Base-by-base conservation (phyloP, 2,329 filamentous ascomycete species). In the Epichloe coenophiala region DNA sequence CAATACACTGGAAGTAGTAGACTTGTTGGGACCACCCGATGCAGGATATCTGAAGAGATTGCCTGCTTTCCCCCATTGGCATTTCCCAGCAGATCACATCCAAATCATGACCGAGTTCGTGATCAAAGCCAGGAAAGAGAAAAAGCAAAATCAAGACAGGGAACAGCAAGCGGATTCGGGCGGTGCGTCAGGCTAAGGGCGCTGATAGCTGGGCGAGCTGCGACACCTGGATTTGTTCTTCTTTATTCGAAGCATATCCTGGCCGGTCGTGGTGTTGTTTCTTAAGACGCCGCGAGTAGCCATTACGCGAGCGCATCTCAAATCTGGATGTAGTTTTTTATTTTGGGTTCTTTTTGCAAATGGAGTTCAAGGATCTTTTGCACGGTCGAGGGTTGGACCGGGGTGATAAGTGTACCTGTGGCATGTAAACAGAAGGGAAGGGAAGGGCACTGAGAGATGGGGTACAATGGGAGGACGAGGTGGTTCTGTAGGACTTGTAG, bases 41-140 rank as follows among this genome's bases (percentile, higher is more conserved):
- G 79, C 83, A 56, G 80, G 87, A 31, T 93, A 95, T 64, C 80
- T 95, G 52, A 84, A 87, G 65, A 80, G 84, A 48, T 88, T 96
- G 27, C 89, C 90, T 3, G 89, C 89, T 0, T 95, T 95, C 69
- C 90, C 90, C 19, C 90, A 93, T 65, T 91, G 88, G 70, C 89
- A 95, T 70, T 95, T 94, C 74, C 90, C 90, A 1, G 88, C 87
- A 59, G 90, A 96, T 63, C 90, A 96, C 66, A 80, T 96, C 59
- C 87, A 90, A 63, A 81, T 95, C 62, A 83, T 90, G 75, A 84
- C 86, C 49, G 86, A 95, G 65, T 94, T 95, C 67, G 81, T 86
- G 58, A 84, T 95, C 72, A 95, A 95, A 72, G 78, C 82, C 38
- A 81, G 86, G 60, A 94, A 93, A 71, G 87, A 91, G 49, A 84